Conservation (phyloP, 2,329 filamentous ascomycete species). For the Fusarium avenaceum region DNA sequence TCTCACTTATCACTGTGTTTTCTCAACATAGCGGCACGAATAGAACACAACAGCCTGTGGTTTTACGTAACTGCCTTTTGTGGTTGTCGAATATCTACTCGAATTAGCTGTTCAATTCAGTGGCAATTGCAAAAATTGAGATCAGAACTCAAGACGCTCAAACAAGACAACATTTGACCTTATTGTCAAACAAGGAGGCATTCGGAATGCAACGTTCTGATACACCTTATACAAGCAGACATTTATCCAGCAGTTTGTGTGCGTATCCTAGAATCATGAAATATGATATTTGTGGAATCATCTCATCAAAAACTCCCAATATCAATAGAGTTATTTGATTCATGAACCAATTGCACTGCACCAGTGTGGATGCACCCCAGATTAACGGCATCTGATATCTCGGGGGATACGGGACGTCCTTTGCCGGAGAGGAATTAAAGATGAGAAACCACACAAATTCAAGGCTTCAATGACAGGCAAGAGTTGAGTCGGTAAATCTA, state of each 20-base stretch:
- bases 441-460: constrained; percentile 1
- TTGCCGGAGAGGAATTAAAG: constrained; percentile 18
- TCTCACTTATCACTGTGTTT: neutral
- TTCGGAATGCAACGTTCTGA: too few relatives aligned
- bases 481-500: constrained; percentile 4
- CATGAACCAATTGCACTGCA: constrained; percentile 22
- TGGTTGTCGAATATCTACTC: neutral
- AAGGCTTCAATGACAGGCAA: neutral
- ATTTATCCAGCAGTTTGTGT: too few relatives aligned
- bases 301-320: neutral
- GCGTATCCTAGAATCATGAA: too few relatives aligned
- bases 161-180: too few relatives aligned
- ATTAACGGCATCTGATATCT: constrained; percentile 41
- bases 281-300: too few relatives aligned
- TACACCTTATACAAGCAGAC: too few relatives aligned
- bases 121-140: too few relatives aligned
- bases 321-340: neutral
- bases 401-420: constrained; percentile 25
- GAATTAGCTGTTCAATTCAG: too few relatives aligned
- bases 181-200: too few relatives aligned
- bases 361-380: constrained; percentile 44
- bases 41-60: neutral
- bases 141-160: too few relatives aligned
- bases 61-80: neutral
- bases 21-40: neutral